phyloP scores from a whole-genome alignment of 202 grass and related monocot species.

The Brachypodium distachyon region DNA sequence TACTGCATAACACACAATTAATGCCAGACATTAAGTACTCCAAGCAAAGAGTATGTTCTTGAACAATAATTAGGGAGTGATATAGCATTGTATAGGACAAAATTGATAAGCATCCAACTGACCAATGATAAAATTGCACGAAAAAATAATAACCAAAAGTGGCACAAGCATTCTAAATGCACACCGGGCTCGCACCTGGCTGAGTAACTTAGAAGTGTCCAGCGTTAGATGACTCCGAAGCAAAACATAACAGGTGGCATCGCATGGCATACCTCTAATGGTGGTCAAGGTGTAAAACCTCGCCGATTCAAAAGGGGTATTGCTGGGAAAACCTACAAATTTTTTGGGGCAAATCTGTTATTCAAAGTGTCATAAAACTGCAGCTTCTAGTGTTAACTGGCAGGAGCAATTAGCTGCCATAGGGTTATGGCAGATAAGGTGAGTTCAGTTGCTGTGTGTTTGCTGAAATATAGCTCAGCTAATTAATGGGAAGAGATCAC shows the following conservation, averaged over 20 bases:
- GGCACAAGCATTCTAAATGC: too few relatives aligned
- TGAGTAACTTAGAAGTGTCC: too few relatives aligned
- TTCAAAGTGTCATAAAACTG: not conserved
- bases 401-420: not conserved
- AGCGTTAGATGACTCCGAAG: too few relatives aligned
- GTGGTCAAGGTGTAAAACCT: constrained; percentile 32
- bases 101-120: too few relatives aligned
- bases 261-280: constrained; percentile 40
- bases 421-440: not conserved
- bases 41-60: too few relatives aligned
- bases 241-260: constrained; percentile 43
- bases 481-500: constrained; percentile 4
- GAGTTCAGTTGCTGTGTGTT: not conserved
- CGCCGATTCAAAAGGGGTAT: constrained; percentile 37
- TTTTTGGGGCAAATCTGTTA: not conserved
- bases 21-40: too few relatives aligned
- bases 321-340: constrained; percentile 52
- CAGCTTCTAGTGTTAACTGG: not conserved
- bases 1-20: too few relatives aligned
- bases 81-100: too few relatives aligned
- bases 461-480: not conserved
- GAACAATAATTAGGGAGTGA: too few relatives aligned
- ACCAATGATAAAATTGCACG: too few relatives aligned
- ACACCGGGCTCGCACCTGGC: too few relatives aligned
- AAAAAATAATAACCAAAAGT: too few relatives aligned